Evolutionary conservation across 139 green algal genomes (phyloP), one percentile per base, ranked within the genome.

Genomic region (Yamagishiella unicocca): DNA sequence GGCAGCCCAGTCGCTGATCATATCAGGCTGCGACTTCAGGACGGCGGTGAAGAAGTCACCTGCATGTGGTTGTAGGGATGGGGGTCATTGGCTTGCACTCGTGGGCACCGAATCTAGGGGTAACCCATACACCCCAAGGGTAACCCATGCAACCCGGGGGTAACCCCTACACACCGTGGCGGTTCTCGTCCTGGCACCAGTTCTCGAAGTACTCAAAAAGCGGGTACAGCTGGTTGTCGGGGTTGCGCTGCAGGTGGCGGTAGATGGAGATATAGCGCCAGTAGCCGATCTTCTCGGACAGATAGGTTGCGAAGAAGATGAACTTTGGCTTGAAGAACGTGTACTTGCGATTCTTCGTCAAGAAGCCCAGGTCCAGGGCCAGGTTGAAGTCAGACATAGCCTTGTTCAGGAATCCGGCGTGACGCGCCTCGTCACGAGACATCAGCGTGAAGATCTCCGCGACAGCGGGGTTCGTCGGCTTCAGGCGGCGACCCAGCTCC

Each of bases 191-290:
- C 93, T 99, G 97, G 94, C 97, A 99, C 98, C 98, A 99, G 96
- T 99, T 99, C 96, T 99, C 98, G 91, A 99, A 99, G 94, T 99
- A 99, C 92, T 98, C 95, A 88, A 99, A 99, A 81, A 99, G 94
- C 12, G 98, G 98, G 94, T 99, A 99, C 79, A 99, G 91, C 97
- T 99, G 90, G 88, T 97, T 96, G 89, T 99, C 96, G 24, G 98
- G 98, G 94, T 99, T 98, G 88, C 92, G 90, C 92, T 95, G 92
- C 88, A 93, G 86, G 92, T 95, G 89, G 79, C 74, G 84, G 90
- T 95, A 95, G 89, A 95, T 95, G 81, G 55, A 88, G 90, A 95
- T 95, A 89, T 94, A 95, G 80, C 98, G 93, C 98, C 98, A 99
- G 97, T 99, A 99, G 64, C 98, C 98, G 85, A 99, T 99, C 94